phyloP scores from a whole-genome alignment of 129 eudicot genomes.

The Sambucus nigra region DNA sequence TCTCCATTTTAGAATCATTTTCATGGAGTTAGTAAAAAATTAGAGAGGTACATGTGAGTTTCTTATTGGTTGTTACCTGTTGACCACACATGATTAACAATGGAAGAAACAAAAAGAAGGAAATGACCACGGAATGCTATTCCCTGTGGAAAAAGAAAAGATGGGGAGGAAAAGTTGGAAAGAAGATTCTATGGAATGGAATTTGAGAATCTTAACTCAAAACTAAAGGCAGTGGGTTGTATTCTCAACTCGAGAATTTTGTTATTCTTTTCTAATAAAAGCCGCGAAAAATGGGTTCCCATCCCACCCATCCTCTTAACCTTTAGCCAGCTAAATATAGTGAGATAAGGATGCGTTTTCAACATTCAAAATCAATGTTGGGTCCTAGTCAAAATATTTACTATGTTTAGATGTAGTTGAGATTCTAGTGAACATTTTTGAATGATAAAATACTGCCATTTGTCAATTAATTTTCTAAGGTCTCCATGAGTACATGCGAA shows the following conservation, averaged over 20 bases:
- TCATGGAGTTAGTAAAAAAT: constrained; percentile 18
- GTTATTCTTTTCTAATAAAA: constrained; percentile 47
- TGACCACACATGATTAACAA: constrained; percentile 25
- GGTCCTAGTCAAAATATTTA: no score
- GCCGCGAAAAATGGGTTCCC: constrained; percentile 84
- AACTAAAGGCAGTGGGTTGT: constrained; percentile 40
- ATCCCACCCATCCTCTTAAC: no score
- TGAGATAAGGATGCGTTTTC: constrained; percentile 9
- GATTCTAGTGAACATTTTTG: no score
- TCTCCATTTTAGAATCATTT: constrained; percentile 4
- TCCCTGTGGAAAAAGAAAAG: constrained; percentile 20
- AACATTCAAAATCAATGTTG: no score
- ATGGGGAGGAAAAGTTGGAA: constrained; percentile 14
- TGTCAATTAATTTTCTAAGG: no score
- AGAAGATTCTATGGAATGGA: constrained; percentile 51
- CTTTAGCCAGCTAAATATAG: constrained; percentile 14
- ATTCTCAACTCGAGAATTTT: constrained; percentile 59
- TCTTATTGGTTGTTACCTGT: constrained; percentile 19
- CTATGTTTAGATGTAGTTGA: no score
- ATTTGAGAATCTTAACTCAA: constrained; percentile 58
- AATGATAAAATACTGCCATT: no score
- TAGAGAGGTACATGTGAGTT: constrained; percentile 10
- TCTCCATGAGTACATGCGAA: no score
- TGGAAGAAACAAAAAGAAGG: constrained; percentile 31
- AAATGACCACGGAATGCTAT: constrained; percentile 71